Percentiles rank a stretch among this genome's conserved stretches.
These are phyloP conservation scores for Neltuma alba DNA, from an alignment of 306 rosid species.

Conservation along the genomic window DNA sequence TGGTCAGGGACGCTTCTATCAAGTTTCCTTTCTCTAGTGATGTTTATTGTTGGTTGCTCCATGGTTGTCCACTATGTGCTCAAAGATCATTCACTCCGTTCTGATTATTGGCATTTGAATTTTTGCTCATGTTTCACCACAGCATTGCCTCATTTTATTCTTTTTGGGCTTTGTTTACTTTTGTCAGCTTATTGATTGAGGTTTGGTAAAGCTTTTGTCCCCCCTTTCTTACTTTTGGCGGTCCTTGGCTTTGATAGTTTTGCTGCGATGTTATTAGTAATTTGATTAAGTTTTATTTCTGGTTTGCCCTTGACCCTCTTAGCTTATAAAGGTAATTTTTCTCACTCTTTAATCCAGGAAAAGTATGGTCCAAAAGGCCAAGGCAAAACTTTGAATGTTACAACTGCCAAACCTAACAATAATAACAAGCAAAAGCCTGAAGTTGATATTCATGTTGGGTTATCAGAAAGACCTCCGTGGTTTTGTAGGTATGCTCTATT, in stretches of 20 bases:
- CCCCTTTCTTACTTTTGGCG: neutral
- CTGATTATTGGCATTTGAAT: neutral
- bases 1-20: no score
- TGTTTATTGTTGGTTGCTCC: neutral
- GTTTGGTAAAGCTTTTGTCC: neutral
- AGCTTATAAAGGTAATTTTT: neutral
- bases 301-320: neutral
- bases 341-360: conserved; percentile 55
- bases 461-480: conserved; percentile 95
- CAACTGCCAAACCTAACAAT: conserved; percentile 60
- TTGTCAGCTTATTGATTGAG: conserved; percentile 1
- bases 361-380: conserved; percentile 97
- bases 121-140: neutral
- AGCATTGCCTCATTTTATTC: neutral
- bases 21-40: no score
- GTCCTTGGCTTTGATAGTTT: neutral
- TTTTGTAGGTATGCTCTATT: conserved; percentile 69
- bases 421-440: conserved; percentile 59
- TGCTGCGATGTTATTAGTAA: neutral
- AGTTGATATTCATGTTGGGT: conserved; percentile 80
- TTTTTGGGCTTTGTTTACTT: neutral
- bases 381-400: conserved; percentile 53
- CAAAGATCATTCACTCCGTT: neutral
- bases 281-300: conserved; percentile 2
- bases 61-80: neutral